Evolutionary conservation across 805 yeast genomes (phyloP).

Genomic region (Crinitomyces ghanaensis): DNA sequence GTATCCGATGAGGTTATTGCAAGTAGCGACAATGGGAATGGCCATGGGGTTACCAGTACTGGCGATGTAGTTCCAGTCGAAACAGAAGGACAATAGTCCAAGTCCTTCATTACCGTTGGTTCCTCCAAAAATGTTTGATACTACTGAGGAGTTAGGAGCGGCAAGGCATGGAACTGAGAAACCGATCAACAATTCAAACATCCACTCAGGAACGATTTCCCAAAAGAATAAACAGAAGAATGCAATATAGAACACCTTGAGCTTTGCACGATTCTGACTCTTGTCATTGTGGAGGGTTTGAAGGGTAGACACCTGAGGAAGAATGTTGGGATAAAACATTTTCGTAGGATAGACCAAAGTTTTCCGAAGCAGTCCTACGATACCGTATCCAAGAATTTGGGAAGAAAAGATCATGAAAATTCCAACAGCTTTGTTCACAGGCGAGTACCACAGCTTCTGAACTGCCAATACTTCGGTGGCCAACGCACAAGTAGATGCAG

Average conservation of each 20-base stretch:
- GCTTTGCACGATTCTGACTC: conserved; percentile 14
- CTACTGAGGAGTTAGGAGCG: conserved; percentile 20
- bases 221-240: conserved; percentile 19
- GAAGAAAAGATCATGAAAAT: conserved; percentile 30
- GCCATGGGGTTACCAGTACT: conserved; percentile 23
- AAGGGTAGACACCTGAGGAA: conserved; percentile 48
- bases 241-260: conserved; percentile 17
- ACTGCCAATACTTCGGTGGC: conserved; percentile 30
- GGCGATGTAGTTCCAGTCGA: conserved; percentile 27
- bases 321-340: conserved; percentile 53
- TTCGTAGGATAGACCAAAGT: conserved; percentile 49
- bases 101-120: conserved; percentile 27
- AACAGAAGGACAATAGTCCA: conserved; percentile 22
- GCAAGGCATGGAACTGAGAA: conserved; percentile 23
- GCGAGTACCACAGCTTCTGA: conserved; percentile 25
- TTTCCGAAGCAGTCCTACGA: conserved; percentile 50
- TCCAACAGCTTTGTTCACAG: conserved; percentile 20
- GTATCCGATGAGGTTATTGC: conserved; percentile 24
- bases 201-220: conserved; percentile 27
- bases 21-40: conserved; percentile 22
- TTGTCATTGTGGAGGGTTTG: conserved; percentile 32
- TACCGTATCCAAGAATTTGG: conserved; percentile 55
- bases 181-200: conserved; percentile 23
- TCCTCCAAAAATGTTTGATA: conserved; percentile 26
- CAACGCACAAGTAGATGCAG: conserved; percentile 33